These are phyloP conservation scores for Psilocybe azurescens DNA, from an alignment of 768 basidiomycete species.

Conservation along the genomic window DNA sequence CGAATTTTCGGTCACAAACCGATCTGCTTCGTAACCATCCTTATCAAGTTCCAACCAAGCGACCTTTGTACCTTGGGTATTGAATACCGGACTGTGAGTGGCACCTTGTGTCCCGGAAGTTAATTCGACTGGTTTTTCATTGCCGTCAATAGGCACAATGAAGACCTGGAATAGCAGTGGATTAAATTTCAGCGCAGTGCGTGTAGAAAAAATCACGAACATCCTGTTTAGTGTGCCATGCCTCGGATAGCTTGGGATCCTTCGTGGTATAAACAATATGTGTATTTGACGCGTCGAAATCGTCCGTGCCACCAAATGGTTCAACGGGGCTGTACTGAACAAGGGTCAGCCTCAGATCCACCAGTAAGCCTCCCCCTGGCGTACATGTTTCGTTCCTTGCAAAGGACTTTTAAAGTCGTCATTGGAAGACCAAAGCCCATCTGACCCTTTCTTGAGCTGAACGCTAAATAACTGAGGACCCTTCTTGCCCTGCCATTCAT, in stretches of 20 bases:
- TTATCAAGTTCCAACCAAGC: slow-evolving; percentile 89
- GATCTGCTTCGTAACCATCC: slow-evolving; percentile 91
- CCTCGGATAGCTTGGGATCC: slow-evolving; percentile 75
- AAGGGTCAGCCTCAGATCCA: not conserved
- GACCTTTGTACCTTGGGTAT: slow-evolving; percentile 64
- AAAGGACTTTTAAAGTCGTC: slow-evolving; percentile 62
- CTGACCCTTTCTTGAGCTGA: slow-evolving; percentile 49
- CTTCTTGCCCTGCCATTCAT: slow-evolving; percentile 78
- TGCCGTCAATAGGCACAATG: slow-evolving; percentile 62
- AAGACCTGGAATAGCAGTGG: slow-evolving; percentile 57
- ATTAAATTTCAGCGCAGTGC: not conserved
- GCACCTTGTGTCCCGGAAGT: slow-evolving; percentile 90
- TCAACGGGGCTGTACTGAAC: slow-evolving; percentile 74
- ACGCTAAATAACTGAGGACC: slow-evolving; percentile 75
- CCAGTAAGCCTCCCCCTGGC: slow-evolving; percentile 22
- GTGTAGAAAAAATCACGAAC: slow-evolving; percentile 38
- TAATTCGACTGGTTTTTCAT: slow-evolving; percentile 61
- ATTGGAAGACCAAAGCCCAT: slow-evolving; percentile 59
- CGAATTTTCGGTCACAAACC: slow-evolving; percentile 38
- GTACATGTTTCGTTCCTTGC: slow-evolving; percentile 72
- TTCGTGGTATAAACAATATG: slow-evolving; percentile 87
- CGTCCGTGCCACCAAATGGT: slow-evolving; percentile 84
- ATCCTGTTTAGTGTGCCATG: slow-evolving; percentile 91
- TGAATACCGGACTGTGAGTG: slow-evolving; percentile 75
- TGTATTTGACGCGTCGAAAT: slow-evolving; percentile 74